Conservation (phyloP, 139 green algal species). For the Chlamydomonas applanata region DNA sequence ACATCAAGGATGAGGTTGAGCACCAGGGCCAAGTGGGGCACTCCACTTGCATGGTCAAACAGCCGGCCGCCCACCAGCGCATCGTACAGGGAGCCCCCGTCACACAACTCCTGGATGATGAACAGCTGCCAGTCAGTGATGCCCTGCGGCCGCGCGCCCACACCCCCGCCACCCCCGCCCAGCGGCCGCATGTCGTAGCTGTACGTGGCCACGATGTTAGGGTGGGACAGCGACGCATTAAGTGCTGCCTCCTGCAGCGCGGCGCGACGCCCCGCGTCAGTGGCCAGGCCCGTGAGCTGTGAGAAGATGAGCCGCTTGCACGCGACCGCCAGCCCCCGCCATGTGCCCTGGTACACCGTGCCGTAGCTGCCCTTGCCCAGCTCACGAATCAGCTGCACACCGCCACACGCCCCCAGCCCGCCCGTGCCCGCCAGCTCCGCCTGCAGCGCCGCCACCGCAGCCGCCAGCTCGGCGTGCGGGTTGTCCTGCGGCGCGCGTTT, state of each 20-base stretch:
- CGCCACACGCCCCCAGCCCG: too few species aligned
- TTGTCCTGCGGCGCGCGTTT: too few species aligned
- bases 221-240: constrained; percentile 25
- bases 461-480: too few species aligned
- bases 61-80: background rate
- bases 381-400: too few species aligned
- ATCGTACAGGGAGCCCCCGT: constrained; percentile 7
- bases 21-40: too few species aligned
- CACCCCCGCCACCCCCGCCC: constrained; percentile 4
- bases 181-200: constrained; percentile 25
- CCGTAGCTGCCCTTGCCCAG: too few species aligned
- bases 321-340: constrained; percentile 16
- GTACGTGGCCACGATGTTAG: constrained; percentile 37
- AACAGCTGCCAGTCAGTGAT: constrained; percentile 22
- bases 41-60: too few species aligned
- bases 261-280: background rate
- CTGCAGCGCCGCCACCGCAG: too few species aligned
- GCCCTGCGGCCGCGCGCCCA: background rate
- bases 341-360: constrained; percentile 5
- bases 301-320: constrained; percentile 21
- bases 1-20: too few species aligned
- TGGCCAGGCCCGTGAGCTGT: too few species aligned
- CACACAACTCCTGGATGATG: constrained; percentile 23
- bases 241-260: constrained; percentile 26
- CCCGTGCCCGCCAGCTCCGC: too few species aligned